These are phyloP conservation scores for Aschersonia sp. DNA, from an alignment of 2,329 filamentous ascomycete genomes.

Conservation along the genomic window DNA sequence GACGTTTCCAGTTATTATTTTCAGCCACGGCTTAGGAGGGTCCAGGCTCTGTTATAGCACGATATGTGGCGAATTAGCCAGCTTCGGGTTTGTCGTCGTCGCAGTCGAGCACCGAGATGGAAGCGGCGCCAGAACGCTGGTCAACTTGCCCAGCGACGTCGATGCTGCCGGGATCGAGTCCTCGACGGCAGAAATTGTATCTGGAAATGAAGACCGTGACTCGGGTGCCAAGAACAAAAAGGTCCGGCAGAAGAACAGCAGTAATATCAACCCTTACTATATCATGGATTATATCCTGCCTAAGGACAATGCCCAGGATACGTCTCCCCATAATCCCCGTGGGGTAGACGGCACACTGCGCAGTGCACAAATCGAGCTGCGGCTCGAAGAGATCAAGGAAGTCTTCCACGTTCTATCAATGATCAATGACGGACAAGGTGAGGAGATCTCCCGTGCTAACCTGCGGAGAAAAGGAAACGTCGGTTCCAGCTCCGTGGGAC, in stretches of 20 bases:
- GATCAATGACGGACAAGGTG: conserved; percentile 39
- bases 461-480: conserved; percentile 41
- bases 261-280: conserved; percentile 22
- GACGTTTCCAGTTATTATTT: conserved; percentile 47
- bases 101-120: conserved; percentile 53
- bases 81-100: conserved; percentile 50
- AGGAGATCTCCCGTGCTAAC: conserved; percentile 33
- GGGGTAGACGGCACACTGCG: conserved; percentile 47
- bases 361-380: conserved; percentile 45
- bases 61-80: conserved; percentile 51
- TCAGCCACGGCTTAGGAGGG: conserved; percentile 52
- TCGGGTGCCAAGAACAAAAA: conserved; percentile 18
- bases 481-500: conserved; percentile 42
- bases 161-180: conserved; percentile 16
- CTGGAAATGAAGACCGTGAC: conserved; percentile 6
- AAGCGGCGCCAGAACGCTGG: conserved; percentile 43
- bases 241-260: conserved; percentile 12
- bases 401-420: conserved; percentile 40
- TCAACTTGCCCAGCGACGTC: conserved; percentile 36
- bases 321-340: conserved; percentile 37
- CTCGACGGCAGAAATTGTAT: conserved; percentile 12
- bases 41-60: conserved; percentile 48
- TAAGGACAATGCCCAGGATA: conserved; percentile 35
- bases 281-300: conserved; percentile 50
- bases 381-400: conserved; percentile 51